Base-by-base conservation (phyloP, 2,329 filamentous ascomycete genomes). In the Penicillium rolfsii region DNA sequence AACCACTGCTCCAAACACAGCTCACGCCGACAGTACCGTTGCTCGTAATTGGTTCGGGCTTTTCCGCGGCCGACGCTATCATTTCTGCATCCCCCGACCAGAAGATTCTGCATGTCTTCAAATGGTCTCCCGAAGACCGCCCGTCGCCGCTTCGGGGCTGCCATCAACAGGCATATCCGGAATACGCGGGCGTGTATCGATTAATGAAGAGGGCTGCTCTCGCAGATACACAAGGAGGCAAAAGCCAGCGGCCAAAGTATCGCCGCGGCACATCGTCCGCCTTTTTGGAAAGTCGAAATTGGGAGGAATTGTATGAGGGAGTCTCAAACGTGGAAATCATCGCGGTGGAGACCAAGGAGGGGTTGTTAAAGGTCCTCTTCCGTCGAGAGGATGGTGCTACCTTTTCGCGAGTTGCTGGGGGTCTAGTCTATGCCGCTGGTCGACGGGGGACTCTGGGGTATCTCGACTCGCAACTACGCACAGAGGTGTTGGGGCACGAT, bases 41-140 rank as follows among this genome's bases (percentile, higher is more conserved):
- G 1, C 77, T 88, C 4, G 81, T 87, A 5, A 78, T 88, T 52
- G 85, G 85, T 5, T 87, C 85, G 8, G 85, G 85, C 0, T 88
- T 87, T 71, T 85, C 84, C 2, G 85, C 85, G 2, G 85, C 85
- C 28, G 85, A 88, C 73, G 77, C 83, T 3, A 87, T 87, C 53
- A 82, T 87, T 41, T 86, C 84, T 5, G 77, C 82, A 19, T 38
- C 58, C 1, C 19, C 57, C 0, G 30, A 22, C 76, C 80, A 30
- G 71, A 76, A 14, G 67, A 81, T 88, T 46, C 73, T 87, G n/a
- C 85, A 88, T 66, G 70, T 87, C 55, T 88, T 82, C 71, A 83
- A 83, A 69, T 88, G 85, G 85, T 78, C 80, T n/a, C 83, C 84
- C 0, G 78, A 84, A 8, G 78, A 76, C 5, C 78, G 80, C 19